Evolutionary conservation across 495 filamentous ascomycete species (phyloP).

Genomic region (Terfezia claveryi): DNA sequence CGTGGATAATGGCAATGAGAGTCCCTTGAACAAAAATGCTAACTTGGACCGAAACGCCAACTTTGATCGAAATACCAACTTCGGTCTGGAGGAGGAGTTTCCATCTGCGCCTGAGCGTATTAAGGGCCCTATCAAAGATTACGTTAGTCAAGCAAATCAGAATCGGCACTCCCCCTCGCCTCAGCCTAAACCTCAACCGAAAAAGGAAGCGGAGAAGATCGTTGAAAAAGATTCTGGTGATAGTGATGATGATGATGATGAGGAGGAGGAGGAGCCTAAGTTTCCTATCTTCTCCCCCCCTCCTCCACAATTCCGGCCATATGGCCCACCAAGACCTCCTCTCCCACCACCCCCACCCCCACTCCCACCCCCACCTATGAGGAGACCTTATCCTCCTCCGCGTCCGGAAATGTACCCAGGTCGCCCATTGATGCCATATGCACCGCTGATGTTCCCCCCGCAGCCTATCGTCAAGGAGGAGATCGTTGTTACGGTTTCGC

Average conservation of each 20-base stretch:
- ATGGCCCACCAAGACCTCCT: not conserved
- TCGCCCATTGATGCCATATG: not conserved
- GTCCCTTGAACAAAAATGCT: too few relatives aligned
- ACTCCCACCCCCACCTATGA: not conserved
- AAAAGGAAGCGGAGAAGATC: constrained; percentile 29
- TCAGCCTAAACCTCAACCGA: constrained; percentile 33
- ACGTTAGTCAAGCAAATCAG: not conserved
- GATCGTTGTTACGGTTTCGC: constrained; percentile 13
- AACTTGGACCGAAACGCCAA: not conserved
- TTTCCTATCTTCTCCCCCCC: not conserved
- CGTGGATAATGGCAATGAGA: too few relatives aligned
- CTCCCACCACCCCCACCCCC: not conserved
- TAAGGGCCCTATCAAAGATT: not conserved
- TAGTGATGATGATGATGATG: not conserved
- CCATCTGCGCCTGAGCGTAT: not conserved
- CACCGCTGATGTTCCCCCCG: constrained; percentile 17
- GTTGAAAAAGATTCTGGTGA: not conserved
- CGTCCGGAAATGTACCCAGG: not conserved
- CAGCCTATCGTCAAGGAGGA: constrained; percentile 20
- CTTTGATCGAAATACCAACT: not conserved
- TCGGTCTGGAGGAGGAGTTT: not conserved
- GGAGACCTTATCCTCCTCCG: not conserved
- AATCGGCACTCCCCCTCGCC: constrained; percentile 7
- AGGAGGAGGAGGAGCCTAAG: not conserved
- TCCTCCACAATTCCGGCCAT: not conserved